Base-by-base conservation (phyloP, 2,329 filamentous ascomycete species). In the Venturia oleaginea region DNA sequence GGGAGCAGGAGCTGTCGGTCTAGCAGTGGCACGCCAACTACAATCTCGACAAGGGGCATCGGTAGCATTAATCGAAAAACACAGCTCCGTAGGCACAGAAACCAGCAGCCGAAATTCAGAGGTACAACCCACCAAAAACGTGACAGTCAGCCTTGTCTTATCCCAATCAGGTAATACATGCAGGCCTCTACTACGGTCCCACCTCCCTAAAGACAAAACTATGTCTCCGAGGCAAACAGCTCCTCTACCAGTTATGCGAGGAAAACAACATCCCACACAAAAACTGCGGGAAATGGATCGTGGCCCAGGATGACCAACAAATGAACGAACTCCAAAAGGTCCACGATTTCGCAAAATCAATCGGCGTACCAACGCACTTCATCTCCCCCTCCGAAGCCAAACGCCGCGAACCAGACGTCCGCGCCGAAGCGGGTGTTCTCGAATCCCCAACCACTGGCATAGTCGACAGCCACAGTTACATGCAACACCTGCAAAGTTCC, bases 21-120 rank as follows among this genome's bases (percentile, higher is more conserved):
- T 96, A 1, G 89, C 92, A 10, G 84, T 92, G 64, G 90, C 91
- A 5, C 84, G 89, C 4, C 82, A 87, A 67, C 82, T 96, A 30
- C 86, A 91, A 63, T 75, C 77, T 65, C 79, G 81, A 66, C 79
- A 85, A 38, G 78, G 81, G 24, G 81, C 82, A 6, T 85, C 84
- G 2, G 93, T 90, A 0, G 81, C 96, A 15, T 80, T 96, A 63
- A 85, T 97, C 1, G 92, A 97, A 76, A 86, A 89, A 32, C 90
- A 96, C 79, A 76, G 80, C 27, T 81, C 83, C 61, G 81, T 90
- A 32, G 92, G 92, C 61, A 93, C 86, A 34, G 92, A 97, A 78
- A 96, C 92, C 0, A 92, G 89, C 67, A 90, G 89, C 68, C 87
- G 92, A 69, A 97, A 96, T 79, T 93, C 89, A 72, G 92, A 97